These are phyloP conservation scores for Aquanectria penicillioides DNA, from an alignment of 2,329 filamentous ascomycete genomes.

Conservation along the genomic window DNA sequence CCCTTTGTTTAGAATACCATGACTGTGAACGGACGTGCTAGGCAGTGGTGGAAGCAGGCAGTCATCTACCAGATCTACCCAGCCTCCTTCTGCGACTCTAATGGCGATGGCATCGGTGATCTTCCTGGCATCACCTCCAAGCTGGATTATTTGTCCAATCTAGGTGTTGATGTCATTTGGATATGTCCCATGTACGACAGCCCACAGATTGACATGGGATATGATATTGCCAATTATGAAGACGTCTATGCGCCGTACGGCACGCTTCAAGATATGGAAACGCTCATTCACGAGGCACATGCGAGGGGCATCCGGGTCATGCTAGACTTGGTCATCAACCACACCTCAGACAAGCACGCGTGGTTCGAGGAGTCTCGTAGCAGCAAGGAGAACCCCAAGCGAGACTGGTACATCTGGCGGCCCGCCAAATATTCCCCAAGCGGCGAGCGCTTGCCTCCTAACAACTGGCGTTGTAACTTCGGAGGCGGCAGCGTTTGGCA, in stretches of 20 bases:
- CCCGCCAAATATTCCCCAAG: slow-evolving; percentile 62
- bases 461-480: slow-evolving; percentile 77
- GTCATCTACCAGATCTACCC: slow-evolving; percentile 68
- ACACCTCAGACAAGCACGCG: slow-evolving; percentile 39
- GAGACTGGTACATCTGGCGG: slow-evolving; percentile 73
- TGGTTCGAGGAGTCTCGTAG: slow-evolving; percentile 38
- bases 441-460: slow-evolving; percentile 74
- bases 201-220: slow-evolving; percentile 39
- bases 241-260: slow-evolving; percentile 38
- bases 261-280: slow-evolving; percentile 39
- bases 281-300: slow-evolving; percentile 36
- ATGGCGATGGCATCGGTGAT: slow-evolving; percentile 64
- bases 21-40: slow-evolving; percentile 33
- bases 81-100: slow-evolving; percentile 64
- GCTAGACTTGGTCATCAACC: slow-evolving; percentile 40
- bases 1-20: slow-evolving; percentile 14
- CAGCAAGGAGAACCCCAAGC: slow-evolving; percentile 31
- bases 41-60: slow-evolving; percentile 64
- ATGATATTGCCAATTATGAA: slow-evolving; percentile 40
- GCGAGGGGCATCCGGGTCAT: slow-evolving; percentile 36
- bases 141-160: slow-evolving; percentile 54
- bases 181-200: slow-evolving; percentile 41
- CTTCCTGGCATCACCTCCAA: slow-evolving; percentile 63
- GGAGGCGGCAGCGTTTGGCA: slow-evolving; percentile 71
- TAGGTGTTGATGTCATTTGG: slow-evolving; percentile 39